phyloP scores from a whole-genome alignment of 225 moss, liverwort and hornwort genomes.

The Bryum argenteum region DNA sequence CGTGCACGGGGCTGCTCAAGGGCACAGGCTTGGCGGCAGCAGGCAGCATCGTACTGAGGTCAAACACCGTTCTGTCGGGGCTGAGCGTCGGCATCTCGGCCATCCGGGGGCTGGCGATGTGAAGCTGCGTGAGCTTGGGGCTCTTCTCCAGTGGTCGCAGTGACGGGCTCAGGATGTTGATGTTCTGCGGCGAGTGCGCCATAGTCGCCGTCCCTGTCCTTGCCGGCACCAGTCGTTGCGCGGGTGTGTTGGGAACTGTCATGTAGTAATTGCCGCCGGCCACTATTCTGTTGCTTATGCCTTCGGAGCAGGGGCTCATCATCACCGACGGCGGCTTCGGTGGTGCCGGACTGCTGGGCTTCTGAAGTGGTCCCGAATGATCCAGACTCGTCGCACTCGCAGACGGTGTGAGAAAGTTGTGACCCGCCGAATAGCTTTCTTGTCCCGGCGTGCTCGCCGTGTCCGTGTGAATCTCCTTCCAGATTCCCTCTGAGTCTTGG shows the following conservation, averaged over 20 bases:
- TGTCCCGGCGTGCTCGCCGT: constrained; percentile 33
- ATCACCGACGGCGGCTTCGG: constrained; percentile 24
- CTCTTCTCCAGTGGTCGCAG: constrained; percentile 41
- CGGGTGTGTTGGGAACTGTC: constrained; percentile 31
- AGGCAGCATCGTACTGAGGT: constrained; percentile 23
- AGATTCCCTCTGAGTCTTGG: constrained; percentile 49
- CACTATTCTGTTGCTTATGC: constrained; percentile 21
- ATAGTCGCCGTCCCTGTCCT: constrained; percentile 20
- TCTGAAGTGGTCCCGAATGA: constrained; percentile 15
- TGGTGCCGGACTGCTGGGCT: constrained; percentile 28
- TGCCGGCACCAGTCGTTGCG: constrained; percentile 13
- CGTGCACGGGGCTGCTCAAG: constrained; percentile 36
- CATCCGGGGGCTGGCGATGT: constrained; percentile 39
- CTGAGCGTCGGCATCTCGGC: constrained; percentile 34
- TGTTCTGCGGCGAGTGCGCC: constrained; percentile 43
- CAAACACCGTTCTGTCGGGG: constrained; percentile 27
- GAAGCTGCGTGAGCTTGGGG: constrained; percentile 54
- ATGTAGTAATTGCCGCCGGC: constrained; percentile 35
- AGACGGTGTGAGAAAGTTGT: constrained; percentile 34
- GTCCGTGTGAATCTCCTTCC: constrained; percentile 61
- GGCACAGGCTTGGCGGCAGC: neutral
- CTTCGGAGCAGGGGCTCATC: constrained; percentile 29
- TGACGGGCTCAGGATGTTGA: constrained; percentile 49
- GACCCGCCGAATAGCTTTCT: constrained; percentile 23
- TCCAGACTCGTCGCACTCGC: constrained; percentile 21